These are phyloP conservation scores for Diaporthe citrichinensis DNA, from an alignment of 2,329 filamentous ascomycete genomes.

Conservation along the genomic window DNA sequence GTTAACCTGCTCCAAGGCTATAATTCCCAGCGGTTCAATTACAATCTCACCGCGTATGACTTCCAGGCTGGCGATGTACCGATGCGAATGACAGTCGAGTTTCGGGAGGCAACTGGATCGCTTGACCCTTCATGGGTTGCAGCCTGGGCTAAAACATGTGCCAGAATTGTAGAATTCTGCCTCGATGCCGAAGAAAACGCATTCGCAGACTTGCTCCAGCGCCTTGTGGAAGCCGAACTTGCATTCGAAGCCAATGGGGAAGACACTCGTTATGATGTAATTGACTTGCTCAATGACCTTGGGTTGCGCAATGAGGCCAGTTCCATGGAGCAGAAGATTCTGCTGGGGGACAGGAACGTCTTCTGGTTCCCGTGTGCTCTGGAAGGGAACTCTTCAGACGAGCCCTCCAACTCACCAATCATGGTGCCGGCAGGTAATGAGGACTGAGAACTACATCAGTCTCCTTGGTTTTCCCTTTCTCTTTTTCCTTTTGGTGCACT, in stretches of 20 bases:
- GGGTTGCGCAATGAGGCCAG: not conserved
- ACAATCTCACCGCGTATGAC: not conserved
- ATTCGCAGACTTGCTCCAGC: not conserved
- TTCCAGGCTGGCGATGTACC: not conserved
- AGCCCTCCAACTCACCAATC: not conserved
- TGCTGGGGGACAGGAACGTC: not conserved
- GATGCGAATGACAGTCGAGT: not conserved
- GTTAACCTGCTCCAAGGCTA: not conserved
- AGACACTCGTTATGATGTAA: not conserved
- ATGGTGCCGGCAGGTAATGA: not conserved
- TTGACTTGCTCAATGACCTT: not conserved
- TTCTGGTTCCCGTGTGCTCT: conserved; percentile 5
- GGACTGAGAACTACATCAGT: not conserved
- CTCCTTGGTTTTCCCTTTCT: not conserved
- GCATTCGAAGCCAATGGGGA: not conserved
- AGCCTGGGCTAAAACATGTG: not conserved
- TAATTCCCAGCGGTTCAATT: not conserved
- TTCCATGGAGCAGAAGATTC: not conserved
- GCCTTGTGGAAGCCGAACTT: not conserved
- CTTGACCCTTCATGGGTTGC: not conserved
- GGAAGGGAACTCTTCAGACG: not conserved
- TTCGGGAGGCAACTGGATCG: not conserved
- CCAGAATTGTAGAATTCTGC: not conserved
- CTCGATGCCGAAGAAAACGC: not conserved
- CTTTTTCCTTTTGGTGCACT: not conserved